Conservation (phyloP, 192 early-diverging fungal genomes). For the Backusella circina region DNA sequence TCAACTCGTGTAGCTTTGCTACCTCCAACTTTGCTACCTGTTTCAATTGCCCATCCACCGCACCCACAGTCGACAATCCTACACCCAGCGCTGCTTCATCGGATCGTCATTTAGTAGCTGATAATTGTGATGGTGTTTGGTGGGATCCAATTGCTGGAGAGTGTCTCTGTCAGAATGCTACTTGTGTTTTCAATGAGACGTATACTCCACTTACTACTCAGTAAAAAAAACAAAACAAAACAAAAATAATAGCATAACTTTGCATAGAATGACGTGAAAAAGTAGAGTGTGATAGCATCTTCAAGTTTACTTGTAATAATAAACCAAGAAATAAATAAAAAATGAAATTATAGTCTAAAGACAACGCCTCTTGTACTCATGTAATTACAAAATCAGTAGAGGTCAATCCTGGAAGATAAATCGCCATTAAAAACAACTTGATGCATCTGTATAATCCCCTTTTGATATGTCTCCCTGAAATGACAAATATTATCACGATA, state of each 20-base stretch:
- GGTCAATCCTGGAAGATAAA: too few species aligned
- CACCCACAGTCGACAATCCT: constrained; percentile 39
- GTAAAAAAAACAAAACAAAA: not conserved
- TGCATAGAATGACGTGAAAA: not conserved
- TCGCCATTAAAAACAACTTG: too few species aligned
- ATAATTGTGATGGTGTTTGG: constrained; percentile 59
- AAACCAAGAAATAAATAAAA: not conserved
- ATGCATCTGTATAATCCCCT: too few species aligned
- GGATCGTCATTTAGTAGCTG: constrained; percentile 44
- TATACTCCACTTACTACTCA: constrained; percentile 13
- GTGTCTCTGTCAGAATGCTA: constrained; percentile 53
- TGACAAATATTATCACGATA: too few species aligned
- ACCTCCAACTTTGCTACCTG: constrained; percentile 46
- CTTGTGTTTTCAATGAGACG: constrained; percentile 53
- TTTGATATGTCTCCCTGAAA: too few species aligned
- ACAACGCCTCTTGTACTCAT: not conserved
- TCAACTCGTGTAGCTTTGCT: constrained; percentile 47
- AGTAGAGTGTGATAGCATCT: too few species aligned
- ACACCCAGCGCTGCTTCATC: constrained; percentile 31
- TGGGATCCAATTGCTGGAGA: constrained; percentile 64
- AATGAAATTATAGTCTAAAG: not conserved
- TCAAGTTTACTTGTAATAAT: not conserved
- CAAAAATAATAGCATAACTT: not conserved
- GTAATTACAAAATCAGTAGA: too few species aligned
- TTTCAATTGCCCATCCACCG: constrained; percentile 45